Evolutionary conservation across 768 basidiomycete genomes (phyloP), one percentile per base, ranked within the genome.

Genomic region (Vararia minispora): DNA sequence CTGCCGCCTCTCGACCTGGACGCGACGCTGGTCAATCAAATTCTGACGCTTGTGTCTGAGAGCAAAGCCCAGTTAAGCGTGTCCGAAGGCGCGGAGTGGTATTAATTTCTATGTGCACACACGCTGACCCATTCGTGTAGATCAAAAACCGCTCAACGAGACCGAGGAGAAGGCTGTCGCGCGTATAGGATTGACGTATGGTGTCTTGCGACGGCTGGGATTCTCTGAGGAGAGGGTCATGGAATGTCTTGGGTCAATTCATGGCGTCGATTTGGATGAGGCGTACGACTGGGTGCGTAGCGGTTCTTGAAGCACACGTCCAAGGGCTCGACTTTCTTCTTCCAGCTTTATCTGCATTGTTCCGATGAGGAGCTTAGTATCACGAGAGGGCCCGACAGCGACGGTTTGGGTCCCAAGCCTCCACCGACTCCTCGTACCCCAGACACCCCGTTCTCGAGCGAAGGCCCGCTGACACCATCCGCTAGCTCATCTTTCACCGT

Each of bases 251-350:
- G 59, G 63, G 35, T 57, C 67, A 5, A 74, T 88, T 20, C 57
- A 63, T 20, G 72, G 79, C 10, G 60, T 81, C 23, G 85, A 86
- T 18, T 61, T 89, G n/a, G 92, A 97, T 12, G 83, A 89, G 36
- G 89, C 86, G 8, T 71, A 84, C 37, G 82, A 91, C 53, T 97
- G 94, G 94, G 89, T 94, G 47, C 40, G 74, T 56, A 14, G 24
- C 14, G 20, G 17, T 35, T 35, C 14, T 18, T 32, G 34, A 23
- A 25, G 6, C 11, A 3, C 4, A 36, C 14, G 12, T 23, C 27
- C 16, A 11, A n/a, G n/a, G 6, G 17, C 18, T n/a, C 33, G 35
- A 35, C 31, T 12, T 14, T 14, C n/a, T 28, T 17, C 3, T 27
- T 35, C 6, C 41, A 89, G 88, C 65, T 89, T 25, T 74, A 69